Evolutionary conservation across 352 stramenopile species (phyloP).

Genomic region (Phytopythium vexans): DNA sequence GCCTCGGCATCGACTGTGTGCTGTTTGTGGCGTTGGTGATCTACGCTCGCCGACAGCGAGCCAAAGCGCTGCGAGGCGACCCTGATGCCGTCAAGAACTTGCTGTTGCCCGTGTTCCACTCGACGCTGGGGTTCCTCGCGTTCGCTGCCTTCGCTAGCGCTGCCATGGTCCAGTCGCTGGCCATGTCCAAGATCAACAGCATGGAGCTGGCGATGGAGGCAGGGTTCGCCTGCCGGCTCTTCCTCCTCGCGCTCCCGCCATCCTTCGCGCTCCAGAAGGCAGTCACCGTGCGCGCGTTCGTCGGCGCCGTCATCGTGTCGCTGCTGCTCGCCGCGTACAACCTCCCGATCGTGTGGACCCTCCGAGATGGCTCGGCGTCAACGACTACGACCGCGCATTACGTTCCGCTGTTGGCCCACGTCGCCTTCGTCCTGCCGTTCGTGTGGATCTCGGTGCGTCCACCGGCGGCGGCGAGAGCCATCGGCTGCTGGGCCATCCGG

Average conservation of each 20-base stretch:
- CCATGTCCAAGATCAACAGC: too few species aligned
- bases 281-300: too few species aligned
- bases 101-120: conserved; percentile 70
- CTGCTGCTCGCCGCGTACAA: conserved; percentile 34
- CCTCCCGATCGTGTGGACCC: conserved; percentile 41
- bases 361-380: conserved; percentile 52
- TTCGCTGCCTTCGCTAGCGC: conserved; percentile 25
- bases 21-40: conserved; percentile 39
- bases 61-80: conserved; percentile 45
- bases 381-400: conserved; percentile 45
- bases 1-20: conserved; percentile 39
- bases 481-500: conserved; percentile 17
- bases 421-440: conserved; percentile 15
- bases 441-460: conserved; percentile 18
- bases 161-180: too few species aligned
- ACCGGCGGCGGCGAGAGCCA: conserved; percentile 13
- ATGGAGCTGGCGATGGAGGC: too few species aligned
- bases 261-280: too few species aligned
- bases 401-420: conserved; percentile 17
- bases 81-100: conserved; percentile 49
- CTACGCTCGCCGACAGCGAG: conserved; percentile 58
- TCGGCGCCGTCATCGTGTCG: conserved; percentile 12
- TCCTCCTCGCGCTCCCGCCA: too few species aligned
- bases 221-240: too few species aligned
- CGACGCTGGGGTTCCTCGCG: conserved; percentile 52